phyloP scores from a whole-genome alignment of 148 eudicot genomes.

The Pharnaceum exiguum region DNA sequence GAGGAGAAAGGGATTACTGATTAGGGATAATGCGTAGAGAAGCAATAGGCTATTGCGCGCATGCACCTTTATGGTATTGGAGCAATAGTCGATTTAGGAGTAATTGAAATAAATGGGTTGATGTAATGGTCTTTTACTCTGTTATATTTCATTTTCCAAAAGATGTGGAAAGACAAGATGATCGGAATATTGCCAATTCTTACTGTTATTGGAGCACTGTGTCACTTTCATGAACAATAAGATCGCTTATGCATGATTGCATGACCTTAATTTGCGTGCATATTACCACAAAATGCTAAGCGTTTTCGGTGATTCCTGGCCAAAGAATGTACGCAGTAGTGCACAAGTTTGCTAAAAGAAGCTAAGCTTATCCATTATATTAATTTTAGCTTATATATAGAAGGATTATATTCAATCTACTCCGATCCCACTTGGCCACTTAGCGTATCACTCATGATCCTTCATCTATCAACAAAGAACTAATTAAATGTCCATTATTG shows the following conservation, averaged over 20 bases:
- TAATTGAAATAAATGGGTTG: too few species aligned
- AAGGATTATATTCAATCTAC: too few species aligned
- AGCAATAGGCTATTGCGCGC: too few species aligned
- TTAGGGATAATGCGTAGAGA: not conserved
- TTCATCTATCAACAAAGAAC: too few species aligned
- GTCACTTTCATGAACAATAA: not conserved
- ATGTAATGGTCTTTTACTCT: too few species aligned
- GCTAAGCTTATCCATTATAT: too few species aligned
- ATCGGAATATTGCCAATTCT: not conserved
- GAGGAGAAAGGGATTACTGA: conserved; percentile 13
- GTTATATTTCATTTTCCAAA: conserved; percentile 12
- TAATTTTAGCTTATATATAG: too few species aligned
- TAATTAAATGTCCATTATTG: too few species aligned
- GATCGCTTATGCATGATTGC: conserved; percentile 3
- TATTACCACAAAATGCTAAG: not conserved
- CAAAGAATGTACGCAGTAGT: not conserved
- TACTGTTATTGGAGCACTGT: conserved; percentile 13
- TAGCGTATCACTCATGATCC: too few species aligned
- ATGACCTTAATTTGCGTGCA: not conserved
- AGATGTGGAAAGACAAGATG: not conserved
- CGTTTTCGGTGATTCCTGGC: not conserved
- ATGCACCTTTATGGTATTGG: conserved; percentile 3
- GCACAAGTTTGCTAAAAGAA: not conserved
- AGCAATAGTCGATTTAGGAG: too few species aligned
- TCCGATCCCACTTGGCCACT: too few species aligned